phyloP scores from a whole-genome alignment of 2,329 filamentous ascomycete species.

The Camillea tinctor region DNA sequence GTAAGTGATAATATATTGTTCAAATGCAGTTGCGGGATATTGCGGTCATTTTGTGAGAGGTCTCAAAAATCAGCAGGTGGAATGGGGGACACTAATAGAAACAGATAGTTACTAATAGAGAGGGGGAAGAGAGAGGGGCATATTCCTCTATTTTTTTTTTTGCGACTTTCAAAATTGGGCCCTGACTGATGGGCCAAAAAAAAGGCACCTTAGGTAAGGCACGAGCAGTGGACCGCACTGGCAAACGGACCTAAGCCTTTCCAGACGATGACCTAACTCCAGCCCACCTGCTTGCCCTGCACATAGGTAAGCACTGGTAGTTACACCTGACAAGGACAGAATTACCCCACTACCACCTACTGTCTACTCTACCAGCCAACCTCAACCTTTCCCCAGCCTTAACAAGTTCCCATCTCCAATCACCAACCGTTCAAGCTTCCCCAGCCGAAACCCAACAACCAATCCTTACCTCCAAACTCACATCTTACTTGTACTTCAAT shows the following conservation, averaged over 20 bases:
- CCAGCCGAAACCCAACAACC: neutral
- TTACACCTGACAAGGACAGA: neutral
- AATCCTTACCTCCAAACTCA: neutral
- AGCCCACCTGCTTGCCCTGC: neutral
- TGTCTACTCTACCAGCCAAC: neutral
- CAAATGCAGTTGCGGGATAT: neutral
- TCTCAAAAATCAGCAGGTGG: neutral
- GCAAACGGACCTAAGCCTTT: neutral
- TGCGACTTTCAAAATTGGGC: too few species aligned
- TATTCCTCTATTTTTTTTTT: neutral
- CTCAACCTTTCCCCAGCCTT: neutral
- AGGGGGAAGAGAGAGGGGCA: neutral
- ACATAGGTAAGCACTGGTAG: neutral
- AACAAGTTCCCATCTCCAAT: neutral
- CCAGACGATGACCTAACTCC: neutral
- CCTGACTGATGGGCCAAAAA: neutral
- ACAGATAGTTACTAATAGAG: neutral
- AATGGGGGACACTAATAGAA: neutral
- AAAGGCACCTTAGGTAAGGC: too few species aligned
- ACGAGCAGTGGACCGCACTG: too few species aligned
- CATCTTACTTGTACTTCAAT: constrained; percentile 3
- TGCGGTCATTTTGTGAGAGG: neutral
- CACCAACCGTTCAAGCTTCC: neutral
- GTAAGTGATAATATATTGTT: neutral
- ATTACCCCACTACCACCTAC: neutral